A percentile compares a stretch with the other conserved stretches of the same genome.
Conservation (phyloP, 805 yeast genomes). For the Lipomyces sp. region DNA sequence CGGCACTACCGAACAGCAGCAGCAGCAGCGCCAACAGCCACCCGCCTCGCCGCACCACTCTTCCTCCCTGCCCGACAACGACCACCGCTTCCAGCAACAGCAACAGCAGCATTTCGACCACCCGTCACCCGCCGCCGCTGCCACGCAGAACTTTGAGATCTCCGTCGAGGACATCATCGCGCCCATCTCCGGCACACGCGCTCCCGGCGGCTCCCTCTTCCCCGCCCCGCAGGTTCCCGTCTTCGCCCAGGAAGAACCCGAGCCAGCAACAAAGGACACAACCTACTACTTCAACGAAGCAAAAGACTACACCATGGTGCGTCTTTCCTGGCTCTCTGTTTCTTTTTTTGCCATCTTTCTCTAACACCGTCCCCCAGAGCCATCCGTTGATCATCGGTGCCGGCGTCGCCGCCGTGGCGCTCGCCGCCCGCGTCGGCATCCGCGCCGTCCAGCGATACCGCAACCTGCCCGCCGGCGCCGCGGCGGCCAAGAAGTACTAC, state of each 20-base stretch:
- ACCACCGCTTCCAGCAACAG: neutral
- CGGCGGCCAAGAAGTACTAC: slow-evolving; percentile 50
- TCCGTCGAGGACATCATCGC: slow-evolving; percentile 19
- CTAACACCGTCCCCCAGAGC: slow-evolving; percentile 9
- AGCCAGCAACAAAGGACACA: too few species aligned
- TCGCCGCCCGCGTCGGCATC: slow-evolving; percentile 29
- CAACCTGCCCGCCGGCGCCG: slow-evolving; percentile 11
- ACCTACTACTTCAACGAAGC: slow-evolving; percentile 15
- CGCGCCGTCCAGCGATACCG: slow-evolving; percentile 28
- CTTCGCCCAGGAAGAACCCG: neutral
- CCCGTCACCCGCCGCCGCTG: neutral
- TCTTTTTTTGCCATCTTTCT: neutral
- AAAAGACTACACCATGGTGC: slow-evolving; percentile 26
- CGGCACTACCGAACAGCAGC: slow-evolving; percentile 2
- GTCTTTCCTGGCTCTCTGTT: neutral
- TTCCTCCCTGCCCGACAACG: neutral
- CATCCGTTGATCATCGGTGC: slow-evolving; percentile 31
- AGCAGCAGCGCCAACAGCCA: slow-evolving; percentile 8
- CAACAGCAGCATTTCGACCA: neutral
- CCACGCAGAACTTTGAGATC: slow-evolving; percentile 5
- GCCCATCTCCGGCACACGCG: slow-evolving; percentile 5
- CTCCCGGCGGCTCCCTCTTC: neutral
- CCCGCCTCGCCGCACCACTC: neutral
- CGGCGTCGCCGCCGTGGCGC: slow-evolving; percentile 31
- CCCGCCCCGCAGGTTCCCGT: slow-evolving; percentile 3